Base-by-base conservation (phyloP, 2,329 filamentous ascomycete species). In the Colletotrichum falcatum region DNA sequence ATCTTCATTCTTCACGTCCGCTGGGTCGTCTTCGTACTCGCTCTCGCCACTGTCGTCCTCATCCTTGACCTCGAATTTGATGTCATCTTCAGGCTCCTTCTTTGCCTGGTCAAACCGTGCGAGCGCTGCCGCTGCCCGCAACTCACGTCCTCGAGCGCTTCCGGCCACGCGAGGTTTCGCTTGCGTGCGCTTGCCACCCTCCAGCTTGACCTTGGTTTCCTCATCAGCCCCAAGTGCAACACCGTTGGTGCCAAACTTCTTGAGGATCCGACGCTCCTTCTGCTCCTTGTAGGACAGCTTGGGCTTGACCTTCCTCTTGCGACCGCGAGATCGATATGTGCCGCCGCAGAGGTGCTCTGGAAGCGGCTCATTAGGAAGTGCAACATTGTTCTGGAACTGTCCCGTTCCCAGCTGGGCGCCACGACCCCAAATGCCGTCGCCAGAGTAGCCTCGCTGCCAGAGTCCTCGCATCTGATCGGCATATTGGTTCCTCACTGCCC, bases 351-450 rank as follows among this genome's bases (percentile, higher is more conserved):
- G 82, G 78, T 94, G 90, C 76, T 93, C 88, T 0, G 91, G 89
- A 55, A 93, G 81, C 20, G 83, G 78, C 72, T 92, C 90, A 44
- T 85, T 84, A 0, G 84, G 83, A 1, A 79, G 79, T 12, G 89
- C 82, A 1, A 83, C 84, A 56, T 89, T 85, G 51, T 76, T 82
- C 74, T 89, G 86, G 77, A 88, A 90, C n/a, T 83, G 81, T 11
- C 90, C 91, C 4, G 86, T 90, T 28, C 83, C 81, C 54, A 96
- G 79, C 8, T 86, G 82, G 48, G 89, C 85, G 0, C 94, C 94
- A 35, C 89, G 83, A 9, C 94, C 93, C 94, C 94, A 97, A 58
- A 97, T 81, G 0, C 94, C 94, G 72, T 97, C 94, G 3, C 94
- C 94, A 0, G 88, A 91, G 77, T 96, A 97, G 1, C 85, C 85